These are phyloP conservation scores for Jamesozyma rosinii DNA, from an alignment of 805 yeast species.

Conservation along the genomic window DNA sequence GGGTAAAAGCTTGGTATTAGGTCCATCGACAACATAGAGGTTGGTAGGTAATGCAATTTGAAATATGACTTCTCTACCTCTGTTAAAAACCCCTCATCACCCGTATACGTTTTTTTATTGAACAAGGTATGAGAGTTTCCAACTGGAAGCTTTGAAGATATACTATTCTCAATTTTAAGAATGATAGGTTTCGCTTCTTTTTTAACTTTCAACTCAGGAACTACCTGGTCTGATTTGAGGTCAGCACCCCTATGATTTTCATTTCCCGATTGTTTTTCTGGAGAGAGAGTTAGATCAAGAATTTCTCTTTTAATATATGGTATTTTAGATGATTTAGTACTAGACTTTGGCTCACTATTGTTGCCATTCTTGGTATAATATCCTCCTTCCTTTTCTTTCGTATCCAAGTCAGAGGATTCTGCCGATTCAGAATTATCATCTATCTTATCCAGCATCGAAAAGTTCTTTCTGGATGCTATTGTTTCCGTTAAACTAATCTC, in stretches of 20 bases:
- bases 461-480: neutral
- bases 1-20: constrained; percentile 16
- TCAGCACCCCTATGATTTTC: neutral
- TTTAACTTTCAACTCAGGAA: neutral
- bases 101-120: constrained; percentile 1
- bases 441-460: constrained; percentile 1
- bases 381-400: neutral
- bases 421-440: neutral
- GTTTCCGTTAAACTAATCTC: neutral
- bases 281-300: neutral
- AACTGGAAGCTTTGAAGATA: neutral
- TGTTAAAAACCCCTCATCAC: constrained; percentile 12
- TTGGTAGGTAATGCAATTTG: constrained; percentile 15
- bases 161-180: no score
- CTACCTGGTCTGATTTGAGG: neutral
- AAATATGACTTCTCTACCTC: constrained; percentile 17
- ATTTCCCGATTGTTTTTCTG: neutral
- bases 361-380: neutral
- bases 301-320: neutral
- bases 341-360: neutral
- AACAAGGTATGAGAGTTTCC: neutral
- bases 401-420: neutral
- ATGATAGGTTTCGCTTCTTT: neutral
- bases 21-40: constrained; percentile 17
- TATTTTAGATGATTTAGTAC: neutral